phyloP scores from a whole-genome alignment of 805 yeast species.

The Candida chilensis region DNA sequence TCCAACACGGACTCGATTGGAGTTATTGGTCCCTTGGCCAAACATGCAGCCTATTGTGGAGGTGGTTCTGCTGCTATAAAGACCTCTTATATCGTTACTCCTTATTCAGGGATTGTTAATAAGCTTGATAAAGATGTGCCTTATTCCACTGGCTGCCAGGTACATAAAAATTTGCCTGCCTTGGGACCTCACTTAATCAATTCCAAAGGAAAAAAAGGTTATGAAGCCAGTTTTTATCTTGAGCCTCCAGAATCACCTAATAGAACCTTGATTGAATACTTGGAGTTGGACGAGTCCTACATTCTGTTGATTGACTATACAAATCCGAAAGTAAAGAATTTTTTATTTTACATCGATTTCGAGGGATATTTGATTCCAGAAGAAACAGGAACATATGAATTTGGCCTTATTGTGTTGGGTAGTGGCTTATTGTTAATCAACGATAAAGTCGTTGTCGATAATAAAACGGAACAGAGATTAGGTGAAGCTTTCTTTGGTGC shows the following conservation, averaged over 20 bases:
- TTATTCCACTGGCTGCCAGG: conserved; percentile 6
- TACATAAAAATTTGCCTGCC: conserved; percentile 6
- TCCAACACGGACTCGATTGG: conserved; percentile 28
- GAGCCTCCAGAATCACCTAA: conserved; percentile 5
- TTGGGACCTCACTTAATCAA: conserved; percentile 1
- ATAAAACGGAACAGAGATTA: conserved; percentile 37
- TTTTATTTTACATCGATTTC: conserved; percentile 31
- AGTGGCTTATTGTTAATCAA: conserved; percentile 47
- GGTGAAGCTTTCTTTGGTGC: conserved; percentile 44
- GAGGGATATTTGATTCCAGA: conserved; percentile 37
- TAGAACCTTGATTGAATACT: conserved; percentile 7
- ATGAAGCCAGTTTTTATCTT: conserved; percentile 8
- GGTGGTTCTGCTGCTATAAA: conserved; percentile 54
- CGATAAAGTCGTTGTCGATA: conserved; percentile 44
- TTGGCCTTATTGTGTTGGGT: conserved; percentile 45
- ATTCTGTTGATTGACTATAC: background rate
- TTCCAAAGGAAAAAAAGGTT: conserved; percentile 6
- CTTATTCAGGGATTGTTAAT: conserved; percentile 32
- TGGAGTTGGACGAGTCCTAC: conserved; percentile 3
- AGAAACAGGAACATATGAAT: conserved; percentile 34
- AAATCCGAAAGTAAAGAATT: conserved; percentile 1
- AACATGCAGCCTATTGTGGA: conserved; percentile 39
- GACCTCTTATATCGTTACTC: conserved; percentile 38
- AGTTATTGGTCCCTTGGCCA: conserved; percentile 55
- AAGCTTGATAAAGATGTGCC: conserved; percentile 3